Evolutionary conservation across 371 early-diverging fungal species (phyloP), one percentile per base, ranked within the genome.

Genomic region (Apophysomyces elegans): DNA sequence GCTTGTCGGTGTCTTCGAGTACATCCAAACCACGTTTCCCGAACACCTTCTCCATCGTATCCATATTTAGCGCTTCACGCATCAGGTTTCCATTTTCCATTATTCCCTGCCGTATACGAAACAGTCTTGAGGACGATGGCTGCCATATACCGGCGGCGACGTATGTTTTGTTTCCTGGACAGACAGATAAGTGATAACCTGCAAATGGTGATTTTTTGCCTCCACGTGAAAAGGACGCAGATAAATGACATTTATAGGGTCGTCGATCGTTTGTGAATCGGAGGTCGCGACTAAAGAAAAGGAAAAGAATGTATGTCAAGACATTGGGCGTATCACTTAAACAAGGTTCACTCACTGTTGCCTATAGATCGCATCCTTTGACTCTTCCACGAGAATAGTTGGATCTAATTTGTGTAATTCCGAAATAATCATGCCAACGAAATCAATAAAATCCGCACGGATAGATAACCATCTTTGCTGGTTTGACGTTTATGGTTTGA

Each of bases 201-300:
- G 86, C 84, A 41, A 77, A 71, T 9, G 68, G 58, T 44, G 77
- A 77, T 45, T 84, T 84, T 37, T 78, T 82, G 5, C 87, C 87
- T 7, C 75, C 79, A n/a, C 75, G 67, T 0, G 85, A 81, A 61
- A 83, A 85, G 13, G 75, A 64, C 2, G 83, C 86, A 1, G 79
- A 66, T 4, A 84, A 56, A 26, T 79, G 70, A 0, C 67, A 68
- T 70, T 87, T 87, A 66, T 87, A 87, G 0, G 87, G 87, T 13
- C 76, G 70, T 60, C 77, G 72, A 35, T 87, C 87, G 14, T 85
- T 87, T 0, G 86, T 80, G 57, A 87, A 87, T 16, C 87, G 80
- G 8, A 87, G 50, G 63, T 87, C 87, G 4, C 87, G 84, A 56
- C 85, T 81, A 66, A 38, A 46, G 13, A 37, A 21, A 16, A 26